Base-by-base conservation (phyloP, 495 filamentous ascomycete species). In the Podospora anserina region DNA sequence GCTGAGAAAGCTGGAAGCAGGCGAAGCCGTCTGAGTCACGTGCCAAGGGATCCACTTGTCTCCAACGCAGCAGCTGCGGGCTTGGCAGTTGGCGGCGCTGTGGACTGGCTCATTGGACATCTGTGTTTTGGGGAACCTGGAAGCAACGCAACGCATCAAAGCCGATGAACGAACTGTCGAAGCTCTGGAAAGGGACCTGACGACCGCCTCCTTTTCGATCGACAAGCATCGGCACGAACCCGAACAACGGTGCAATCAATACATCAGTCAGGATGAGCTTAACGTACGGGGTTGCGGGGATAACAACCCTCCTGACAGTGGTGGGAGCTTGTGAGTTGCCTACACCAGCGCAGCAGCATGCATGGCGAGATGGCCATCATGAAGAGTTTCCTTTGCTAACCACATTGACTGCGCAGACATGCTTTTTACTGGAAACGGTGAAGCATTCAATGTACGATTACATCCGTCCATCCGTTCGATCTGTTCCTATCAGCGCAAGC, bases 371-470 rank as follows among this genome's bases (percentile, higher is more conserved):
- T 64, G 5, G 59, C 59, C 55, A 64, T 55, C 27, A 30, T 54
- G 30, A 56, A 53, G 54, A 39, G 59, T 11, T 59, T 49, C 30
- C 55, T 30, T 78, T 81, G 75, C 82, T 81, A 69, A 83, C 71
- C 67, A 66, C 30, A 32, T 63, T 69, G 64, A 7, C n/a, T 58
- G 19, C 56, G 78, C 70, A 99, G 96, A 99, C 82, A 92, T 99
- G 91, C 91, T 99, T 68, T 96, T 99, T 77, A 94, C 93, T 72
- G 93, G 92, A 64, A 92, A 94, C 75, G 95, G 96, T 70, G 96
- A 99, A 86, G 84, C 88, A 49, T 99, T 98, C 81, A 96, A 99
- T 82, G 95, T 97, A 89, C 64, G 89, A 78, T 61, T 15, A 44
- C 39, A 63, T 20, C 7, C 55, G 6, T 20, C 39, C 39, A 49